A percentile compares a stretch with the other conserved stretches of the same genome.
These are phyloP conservation scores for Aspergillus leporis DNA, from an alignment of 495 filamentous ascomycete genomes.

Conservation along the genomic window DNA sequence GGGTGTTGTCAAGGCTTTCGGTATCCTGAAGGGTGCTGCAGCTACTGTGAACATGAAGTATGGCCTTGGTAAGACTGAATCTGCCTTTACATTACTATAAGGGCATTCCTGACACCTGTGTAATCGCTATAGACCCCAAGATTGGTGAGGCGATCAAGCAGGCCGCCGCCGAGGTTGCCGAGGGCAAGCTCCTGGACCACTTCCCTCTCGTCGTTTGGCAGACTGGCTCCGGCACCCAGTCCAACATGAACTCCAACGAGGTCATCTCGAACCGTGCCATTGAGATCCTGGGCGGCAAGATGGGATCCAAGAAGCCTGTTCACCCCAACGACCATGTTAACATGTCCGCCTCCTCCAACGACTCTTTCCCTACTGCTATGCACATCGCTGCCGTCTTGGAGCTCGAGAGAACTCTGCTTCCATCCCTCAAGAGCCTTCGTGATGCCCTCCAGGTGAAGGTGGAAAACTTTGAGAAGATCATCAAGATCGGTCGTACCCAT, in stretches of 20 bases:
- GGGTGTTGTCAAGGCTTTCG: slow-evolving; percentile 87
- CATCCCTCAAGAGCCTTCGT: slow-evolving; percentile 76
- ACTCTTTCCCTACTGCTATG: slow-evolving; percentile 99
- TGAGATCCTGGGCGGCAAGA: slow-evolving; percentile 91
- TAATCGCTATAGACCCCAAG: slow-evolving; percentile 65
- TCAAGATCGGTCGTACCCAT: slow-evolving; percentile 99
- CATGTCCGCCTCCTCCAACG: slow-evolving; percentile 97
- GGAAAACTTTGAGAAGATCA: slow-evolving; percentile 85
- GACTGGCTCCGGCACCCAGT: slow-evolving; percentile 97
- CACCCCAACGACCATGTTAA: slow-evolving; percentile 99
- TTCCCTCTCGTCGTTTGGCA: slow-evolving; percentile 99
- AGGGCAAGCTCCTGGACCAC: slow-evolving; percentile 93
- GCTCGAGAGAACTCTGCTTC: slow-evolving; percentile 81
- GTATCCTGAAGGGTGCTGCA: slow-evolving; percentile 95
- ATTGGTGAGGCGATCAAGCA: slow-evolving; percentile 92
- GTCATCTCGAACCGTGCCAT: slow-evolving; percentile 99
- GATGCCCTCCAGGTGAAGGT: slow-evolving; percentile 84
- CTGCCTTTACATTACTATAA: neutral
- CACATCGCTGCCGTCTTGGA: slow-evolving; percentile 97
- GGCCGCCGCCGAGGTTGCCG: slow-evolving; percentile 90
- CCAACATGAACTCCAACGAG: slow-evolving; percentile 99
- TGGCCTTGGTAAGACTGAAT: slow-evolving; percentile 76
- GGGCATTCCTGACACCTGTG: slow-evolving; percentile 1
- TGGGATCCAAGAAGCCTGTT: slow-evolving; percentile 96
- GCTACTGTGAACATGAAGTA: slow-evolving; percentile 94